phyloP scores from a whole-genome alignment of 805 yeast genomes.

The Candida sphagnicola region DNA sequence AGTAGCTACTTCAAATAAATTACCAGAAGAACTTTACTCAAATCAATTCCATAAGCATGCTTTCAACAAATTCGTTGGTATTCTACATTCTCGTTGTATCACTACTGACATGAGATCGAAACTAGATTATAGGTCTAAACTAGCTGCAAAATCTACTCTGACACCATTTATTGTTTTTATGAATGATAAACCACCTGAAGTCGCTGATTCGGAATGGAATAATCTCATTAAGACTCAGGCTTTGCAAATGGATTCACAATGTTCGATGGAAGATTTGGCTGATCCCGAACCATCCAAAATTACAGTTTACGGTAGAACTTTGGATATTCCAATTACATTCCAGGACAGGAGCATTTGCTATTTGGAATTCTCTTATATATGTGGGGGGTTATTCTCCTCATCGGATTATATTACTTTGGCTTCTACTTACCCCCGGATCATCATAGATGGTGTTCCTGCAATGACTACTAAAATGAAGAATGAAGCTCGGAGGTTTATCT shows the following conservation, averaged over 20 bases:
- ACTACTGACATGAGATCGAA: constrained; percentile 58
- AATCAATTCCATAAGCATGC: constrained; percentile 58
- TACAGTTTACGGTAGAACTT: constrained; percentile 53
- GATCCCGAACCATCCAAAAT: constrained; percentile 23
- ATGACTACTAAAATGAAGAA: constrained; percentile 54
- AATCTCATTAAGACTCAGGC: constrained; percentile 22
- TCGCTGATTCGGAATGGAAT: constrained; percentile 26
- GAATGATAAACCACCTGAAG: constrained; percentile 17
- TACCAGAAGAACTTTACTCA: constrained; percentile 69
- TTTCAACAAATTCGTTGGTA: constrained; percentile 52
- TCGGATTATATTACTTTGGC: constrained; percentile 70
- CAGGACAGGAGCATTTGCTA: constrained; percentile 36
- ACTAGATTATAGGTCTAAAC: constrained; percentile 49
- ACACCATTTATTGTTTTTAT: constrained; percentile 32
- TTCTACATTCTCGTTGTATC: constrained; percentile 56
- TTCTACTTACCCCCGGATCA: constrained; percentile 51
- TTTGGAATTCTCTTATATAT: constrained; percentile 51
- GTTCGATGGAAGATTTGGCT: constrained; percentile 5
- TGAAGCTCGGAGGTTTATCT: constrained; percentile 66
- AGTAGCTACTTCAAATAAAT: constrained; percentile 68
- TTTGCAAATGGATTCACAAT: constrained; percentile 6
- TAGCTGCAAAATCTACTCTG: constrained; percentile 14
- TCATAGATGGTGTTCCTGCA: constrained; percentile 59
- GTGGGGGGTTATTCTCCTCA: constrained; percentile 56
- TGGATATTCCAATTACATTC: constrained; percentile 43